Evolutionary conservation across 768 basidiomycete genomes (phyloP).

Genomic region (Pleurotus pulmonarius): DNA sequence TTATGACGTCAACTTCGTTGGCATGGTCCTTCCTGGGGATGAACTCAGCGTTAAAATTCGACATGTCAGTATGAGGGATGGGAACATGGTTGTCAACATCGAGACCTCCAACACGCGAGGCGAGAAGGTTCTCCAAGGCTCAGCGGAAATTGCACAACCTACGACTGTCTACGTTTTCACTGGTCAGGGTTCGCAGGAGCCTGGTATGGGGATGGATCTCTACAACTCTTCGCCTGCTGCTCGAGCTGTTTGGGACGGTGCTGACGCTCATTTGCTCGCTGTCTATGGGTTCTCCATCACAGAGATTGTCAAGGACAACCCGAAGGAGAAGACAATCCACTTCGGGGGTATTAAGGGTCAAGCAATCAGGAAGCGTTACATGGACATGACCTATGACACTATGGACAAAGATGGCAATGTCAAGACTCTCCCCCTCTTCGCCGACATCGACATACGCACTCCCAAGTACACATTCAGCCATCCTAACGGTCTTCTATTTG

Average conservation of each 20-base stretch:
- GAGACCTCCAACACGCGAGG: constrained; percentile 81
- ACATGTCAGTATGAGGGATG: constrained; percentile 89
- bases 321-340: constrained; percentile 96
- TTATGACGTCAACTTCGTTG: constrained; percentile 93
- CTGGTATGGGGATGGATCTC: constrained; percentile 99
- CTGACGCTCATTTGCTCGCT: constrained; percentile 87
- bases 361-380: constrained; percentile 97
- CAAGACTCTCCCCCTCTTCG: constrained; percentile 93
- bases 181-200: constrained; percentile 96
- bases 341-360: constrained; percentile 99
- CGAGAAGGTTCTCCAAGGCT: constrained; percentile 89
- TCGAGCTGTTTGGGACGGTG: constrained; percentile 95
- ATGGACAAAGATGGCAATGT: constrained; percentile 95
- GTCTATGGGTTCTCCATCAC: constrained; percentile 99
- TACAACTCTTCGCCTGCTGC: constrained; percentile 92
- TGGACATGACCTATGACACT: constrained; percentile 98
- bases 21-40: constrained; percentile 94
- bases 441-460: constrained; percentile 92
- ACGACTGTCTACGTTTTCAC: constrained; percentile 96
- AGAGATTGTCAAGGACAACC: constrained; percentile 98
- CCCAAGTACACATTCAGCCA: constrained; percentile 99
- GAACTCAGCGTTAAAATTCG: constrained; percentile 82
- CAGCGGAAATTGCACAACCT: constrained; percentile 91
- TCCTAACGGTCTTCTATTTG: constrained; percentile 91
- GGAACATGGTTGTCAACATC: constrained; percentile 89